Base-by-base conservation (phyloP, 257 asterid genomes). In the Rauvolfia tetraphylla region DNA sequence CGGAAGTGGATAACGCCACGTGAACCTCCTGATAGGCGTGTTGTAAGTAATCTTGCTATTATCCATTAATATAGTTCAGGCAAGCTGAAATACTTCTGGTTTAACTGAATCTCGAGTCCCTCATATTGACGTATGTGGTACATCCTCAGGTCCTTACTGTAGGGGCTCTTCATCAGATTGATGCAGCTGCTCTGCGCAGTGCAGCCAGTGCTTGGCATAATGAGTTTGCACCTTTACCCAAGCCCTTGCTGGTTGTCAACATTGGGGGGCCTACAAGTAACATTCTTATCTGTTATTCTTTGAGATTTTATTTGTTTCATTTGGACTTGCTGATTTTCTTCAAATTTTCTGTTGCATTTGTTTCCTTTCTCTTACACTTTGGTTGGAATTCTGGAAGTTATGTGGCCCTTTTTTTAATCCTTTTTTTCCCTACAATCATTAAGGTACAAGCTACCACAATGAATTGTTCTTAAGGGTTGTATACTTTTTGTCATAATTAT, bases 131-230 rank as follows among this genome's bases (percentile, higher is more conserved):
- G 11, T 33, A 41, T 51, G 33, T 15, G 17, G 17, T 22, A 7
- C 39, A 46, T 66, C 58, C 38, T 58, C 62, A 95, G 99, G 92
- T 92, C 78, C 98, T 92, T 25, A 95, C 98, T 0, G 84, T 86
- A 12, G 99, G 99, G 82, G 96, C 99, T 42, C 98, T 95, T 85
- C 98, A 92, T 81, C 99, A 91, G 84, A 80, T 92, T 81, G 98
- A 95, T 87, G 83, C 95, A 69, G 67, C 97, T 76, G 84, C 88
- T 25, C 96, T 95, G 58, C 94, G 98, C 49, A 81, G 85, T 83
- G 94, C 96, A 38, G 98, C 99, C 73, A 86, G 71, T 81, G 74
- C 92, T 72, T 95, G 99, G 99, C 97, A 92, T 63, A 86, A 91
- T 68, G 96, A 87, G 85, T 91, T 95, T 75, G 96, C 97, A 72